Base-by-base conservation (phyloP, 345 rosid species). In the Triadica sebifera region DNA sequence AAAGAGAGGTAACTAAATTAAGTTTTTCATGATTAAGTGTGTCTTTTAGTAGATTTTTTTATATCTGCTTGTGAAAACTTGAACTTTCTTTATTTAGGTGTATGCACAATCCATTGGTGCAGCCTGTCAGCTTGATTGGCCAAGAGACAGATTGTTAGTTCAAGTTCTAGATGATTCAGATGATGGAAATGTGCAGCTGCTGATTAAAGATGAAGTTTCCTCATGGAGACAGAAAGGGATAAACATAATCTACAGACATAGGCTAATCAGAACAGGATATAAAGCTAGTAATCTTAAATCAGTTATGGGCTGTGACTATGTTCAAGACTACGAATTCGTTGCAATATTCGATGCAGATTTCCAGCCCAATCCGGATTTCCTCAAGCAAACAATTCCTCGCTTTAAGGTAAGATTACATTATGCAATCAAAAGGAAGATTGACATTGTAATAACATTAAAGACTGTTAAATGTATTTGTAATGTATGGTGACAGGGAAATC, bases 201-300 rank as follows among this genome's bases (percentile, higher is more conserved):
- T 93, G 65, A 93, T 93, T 45, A 85, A 90, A 70, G 92, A 93
- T 22, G 98, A 93, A 84, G 97, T 90, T 64, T 73, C 87, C 0
- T 71, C 49, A 0, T 93, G 98, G 97, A 86, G 82, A 0, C 86
- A 90, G 64, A 90, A 86, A 82, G 98, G 98, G 6, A 85, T 83
- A 0, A 90, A 93, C 81, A 90, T 93, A 67, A 82, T 93, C 63
- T 93, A 93, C 82, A 82, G 98, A 70, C 97, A 93, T 70, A 70
- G 98, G 17, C 78, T 93, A 78, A 90, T 91, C 70, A 82, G 98
- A 76, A 90, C 93, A 16, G 98, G 98, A 34, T 93, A 93, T 81
- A 93, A 93, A 83, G 97, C 98, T 11, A 97, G 98, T 20, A 93
- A 93, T 78, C 85, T 93, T 22, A 89, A 93, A 74, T 90, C 98